Base-by-base conservation (phyloP, 2,329 filamentous ascomycete genomes). In the Botrytis squamosa region DNA sequence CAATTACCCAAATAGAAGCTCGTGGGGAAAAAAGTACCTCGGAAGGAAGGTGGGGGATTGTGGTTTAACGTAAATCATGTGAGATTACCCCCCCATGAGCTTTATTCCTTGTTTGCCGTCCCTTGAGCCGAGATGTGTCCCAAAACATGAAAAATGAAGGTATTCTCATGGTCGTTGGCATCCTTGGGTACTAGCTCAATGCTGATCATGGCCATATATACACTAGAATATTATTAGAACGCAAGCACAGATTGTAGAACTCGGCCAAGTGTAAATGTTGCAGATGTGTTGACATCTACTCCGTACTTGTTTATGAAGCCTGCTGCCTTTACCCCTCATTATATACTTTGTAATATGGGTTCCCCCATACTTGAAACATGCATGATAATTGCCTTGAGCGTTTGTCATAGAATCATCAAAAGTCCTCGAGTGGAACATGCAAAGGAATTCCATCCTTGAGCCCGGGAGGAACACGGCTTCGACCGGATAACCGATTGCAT, bases 401-500 rank as follows among this genome's bases (percentile, higher is more conserved):
- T 70, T 70, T 70, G 68, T 70, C 68, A 70, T 70, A 70, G 68
- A 70, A 70, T 44, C 33, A 46, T 46, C 40, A 70, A 46, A 63
- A 63, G 16, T 38, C 44, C 40, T 63, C 57, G 22, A 40, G 52
- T 40, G 5, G 46, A 55, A 38, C 36, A 29, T 29, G 8, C 14
- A 52, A 29, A 52, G 22, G 25, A 52, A 29, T 42, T 68, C 36
- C 36, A 68, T 68, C 65, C 68, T 64, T 71, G 57, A 40, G 44
- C 49, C 49, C 16, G 18, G 66, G 8, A 20, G 46, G 25, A 29
- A 22, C 55, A 71, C 33, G 10, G 36, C 68, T 63, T 49, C 16
- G 44, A 36, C 68, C 68, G 68, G 68, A 63, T 64, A 38, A 10
- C 25, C 46, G 46, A 55, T 44, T 60, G 38, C 67, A 60, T 60